Conservation (phyloP, 306 rosid genomes). For the Castanospermum australe region DNA sequence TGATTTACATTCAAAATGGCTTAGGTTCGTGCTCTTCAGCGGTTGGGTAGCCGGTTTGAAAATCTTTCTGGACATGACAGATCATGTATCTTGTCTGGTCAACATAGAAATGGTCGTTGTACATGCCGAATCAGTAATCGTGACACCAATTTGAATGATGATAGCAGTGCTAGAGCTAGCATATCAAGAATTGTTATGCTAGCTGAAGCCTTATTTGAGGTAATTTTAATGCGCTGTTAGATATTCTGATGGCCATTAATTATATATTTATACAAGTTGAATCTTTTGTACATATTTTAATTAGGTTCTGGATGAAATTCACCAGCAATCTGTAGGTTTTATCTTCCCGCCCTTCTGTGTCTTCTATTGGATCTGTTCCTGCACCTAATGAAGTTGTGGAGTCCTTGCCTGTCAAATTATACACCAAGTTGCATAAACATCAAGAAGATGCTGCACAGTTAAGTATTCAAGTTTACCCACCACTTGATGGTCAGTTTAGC, state of each 20-base stretch:
- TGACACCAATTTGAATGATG: slow-evolving; percentile 60
- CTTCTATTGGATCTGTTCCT: slow-evolving; percentile 96
- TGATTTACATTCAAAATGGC: slow-evolving; percentile 26
- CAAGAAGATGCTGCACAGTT: slow-evolving; percentile 96
- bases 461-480: slow-evolving; percentile 39
- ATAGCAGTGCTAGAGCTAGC: slow-evolving; percentile 89
- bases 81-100: slow-evolving; percentile 89
- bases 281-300: slow-evolving; percentile 58
- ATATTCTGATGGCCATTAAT: slow-evolving; percentile 19
- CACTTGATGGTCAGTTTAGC: background rate
- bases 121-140: slow-evolving; percentile 65
- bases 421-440: slow-evolving; percentile 68
- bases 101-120: slow-evolving; percentile 88
- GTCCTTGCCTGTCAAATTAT: slow-evolving; percentile 86
- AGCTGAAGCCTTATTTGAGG: slow-evolving; percentile 99
- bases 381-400: slow-evolving; percentile 94
- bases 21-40: slow-evolving; percentile 99
- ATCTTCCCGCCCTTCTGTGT: slow-evolving; percentile 90
- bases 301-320: slow-evolving; percentile 99
- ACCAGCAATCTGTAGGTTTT: slow-evolving; percentile 99
- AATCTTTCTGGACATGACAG: slow-evolving; percentile 95
- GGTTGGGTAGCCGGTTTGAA: slow-evolving; percentile 94
- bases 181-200: slow-evolving; percentile 98
- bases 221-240: slow-evolving; percentile 34
- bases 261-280: slow-evolving; percentile 52